A percentile compares a stretch with the other conserved stretches of the same genome.
Conservation (phyloP, 2,329 filamentous ascomycete genomes). For the Diplodia corticola region DNA sequence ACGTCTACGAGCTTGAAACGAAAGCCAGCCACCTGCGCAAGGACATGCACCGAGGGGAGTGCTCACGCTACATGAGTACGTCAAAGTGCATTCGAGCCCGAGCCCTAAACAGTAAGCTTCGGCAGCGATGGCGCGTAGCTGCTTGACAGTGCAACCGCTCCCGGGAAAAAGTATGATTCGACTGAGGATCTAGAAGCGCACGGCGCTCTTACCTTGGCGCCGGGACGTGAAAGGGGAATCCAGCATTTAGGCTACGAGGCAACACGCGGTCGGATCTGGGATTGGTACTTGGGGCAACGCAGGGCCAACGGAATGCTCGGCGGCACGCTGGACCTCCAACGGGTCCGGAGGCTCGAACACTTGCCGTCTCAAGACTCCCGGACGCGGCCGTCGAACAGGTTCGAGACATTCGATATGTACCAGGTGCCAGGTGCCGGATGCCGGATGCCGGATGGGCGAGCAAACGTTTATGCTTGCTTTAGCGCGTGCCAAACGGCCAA, state of each 20-base stretch:
- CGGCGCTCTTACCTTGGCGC: not conserved
- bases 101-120: not conserved
- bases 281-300: slow-evolving; percentile 4
- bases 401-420: not conserved
- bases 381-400: not conserved
- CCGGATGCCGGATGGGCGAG: too few relatives aligned
- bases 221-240: not conserved
- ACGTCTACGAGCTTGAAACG: slow-evolving; percentile 8
- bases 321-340: not conserved
- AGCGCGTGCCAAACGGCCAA: slow-evolving; percentile 1
- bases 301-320: slow-evolving; percentile 2
- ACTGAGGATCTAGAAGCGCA: slow-evolving; percentile 5
- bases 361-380: slow-evolving; percentile 8
- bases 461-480: not conserved
- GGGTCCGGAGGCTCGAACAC: not conserved
- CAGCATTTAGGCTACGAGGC: slow-evolving; percentile 5
- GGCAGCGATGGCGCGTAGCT: not conserved
- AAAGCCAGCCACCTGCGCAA: not conserved
- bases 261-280: slow-evolving; percentile 2
- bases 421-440: not conserved
- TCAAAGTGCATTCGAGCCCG: not conserved
- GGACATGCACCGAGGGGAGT: not conserved
- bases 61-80: not conserved
- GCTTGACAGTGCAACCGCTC: not conserved
- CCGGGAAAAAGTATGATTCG: not conserved